Evolutionary conservation across 768 basidiomycete genomes (phyloP).

Genomic region (Kwoniella bestiolae): DNA sequence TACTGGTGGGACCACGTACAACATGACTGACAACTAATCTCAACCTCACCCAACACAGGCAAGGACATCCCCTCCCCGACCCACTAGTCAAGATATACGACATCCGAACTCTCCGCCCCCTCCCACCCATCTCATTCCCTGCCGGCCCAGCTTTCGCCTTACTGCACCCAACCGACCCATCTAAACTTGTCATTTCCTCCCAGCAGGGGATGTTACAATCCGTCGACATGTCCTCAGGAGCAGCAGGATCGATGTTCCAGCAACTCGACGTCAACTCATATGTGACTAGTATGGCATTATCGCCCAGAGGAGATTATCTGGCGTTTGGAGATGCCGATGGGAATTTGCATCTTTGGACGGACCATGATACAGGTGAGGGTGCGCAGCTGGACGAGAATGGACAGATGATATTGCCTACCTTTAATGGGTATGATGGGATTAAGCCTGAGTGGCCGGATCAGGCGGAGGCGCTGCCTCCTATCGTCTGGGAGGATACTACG

Average conservation of each 20-base stretch:
- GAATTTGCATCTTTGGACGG: constrained; percentile 76
- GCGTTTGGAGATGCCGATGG: constrained; percentile 91
- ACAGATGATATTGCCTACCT: constrained; percentile 60
- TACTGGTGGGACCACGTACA: too few relatives aligned
- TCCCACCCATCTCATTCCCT: constrained; percentile 85
- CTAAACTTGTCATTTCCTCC: constrained; percentile 75
- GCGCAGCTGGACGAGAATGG: constrained; percentile 27
- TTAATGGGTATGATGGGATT: constrained; percentile 83
- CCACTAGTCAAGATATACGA: constrained; percentile 93
- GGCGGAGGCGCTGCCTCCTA: constrained; percentile 68
- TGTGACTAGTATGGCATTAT: constrained; percentile 77
- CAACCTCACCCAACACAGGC: constrained; percentile 61
- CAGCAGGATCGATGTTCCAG: constrained; percentile 19
- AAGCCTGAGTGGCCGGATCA: constrained; percentile 82
- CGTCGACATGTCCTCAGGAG: constrained; percentile 65
- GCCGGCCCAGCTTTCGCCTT: constrained; percentile 85
- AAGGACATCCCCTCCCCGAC: constrained; percentile 83
- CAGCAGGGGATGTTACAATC: constrained; percentile 81
- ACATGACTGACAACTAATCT: not conserved
- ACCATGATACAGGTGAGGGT: constrained; percentile 63
- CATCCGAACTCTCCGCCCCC: constrained; percentile 75
- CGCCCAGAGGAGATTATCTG: constrained; percentile 85
- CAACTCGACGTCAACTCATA: constrained; percentile 63
- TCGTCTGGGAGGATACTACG: constrained; percentile 84
- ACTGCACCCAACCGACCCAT: constrained; percentile 73